Evolutionary conservation across 1,139 yeast species (phyloP).

Genomic region (Pichia sp.): DNA sequence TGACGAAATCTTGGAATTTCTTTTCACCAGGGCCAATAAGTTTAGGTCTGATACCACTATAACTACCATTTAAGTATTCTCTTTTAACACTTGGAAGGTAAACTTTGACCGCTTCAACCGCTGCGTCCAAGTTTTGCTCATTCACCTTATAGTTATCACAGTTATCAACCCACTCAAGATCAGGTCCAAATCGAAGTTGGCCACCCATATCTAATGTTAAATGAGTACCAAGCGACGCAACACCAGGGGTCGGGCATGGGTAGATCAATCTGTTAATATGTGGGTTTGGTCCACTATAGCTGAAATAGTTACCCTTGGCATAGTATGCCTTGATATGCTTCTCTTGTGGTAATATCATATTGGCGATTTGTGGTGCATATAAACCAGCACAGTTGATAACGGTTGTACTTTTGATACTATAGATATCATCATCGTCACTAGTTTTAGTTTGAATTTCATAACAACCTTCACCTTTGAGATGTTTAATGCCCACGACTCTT

Average conservation of each 20-base stretch:
- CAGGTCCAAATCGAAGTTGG: conserved; percentile 83
- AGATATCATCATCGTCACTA: conserved; percentile 34
- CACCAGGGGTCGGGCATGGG: conserved; percentile 66
- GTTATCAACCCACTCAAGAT: conserved; percentile 71
- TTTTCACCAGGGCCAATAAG: conserved; percentile 44
- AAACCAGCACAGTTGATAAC: conserved; percentile 81
- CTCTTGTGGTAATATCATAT: conserved; percentile 63
- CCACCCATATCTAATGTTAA: conserved; percentile 83
- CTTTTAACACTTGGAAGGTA: conserved; percentile 61
- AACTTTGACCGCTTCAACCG: conserved; percentile 54
- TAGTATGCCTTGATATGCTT: conserved; percentile 52
- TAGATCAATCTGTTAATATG: conserved; percentile 52
- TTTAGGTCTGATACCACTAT: conserved; percentile 85
- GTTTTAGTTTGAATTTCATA: conserved; percentile 33
- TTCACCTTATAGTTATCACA: conserved; percentile 46
- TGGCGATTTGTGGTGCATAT: conserved; percentile 66
- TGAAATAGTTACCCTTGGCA: conserved; percentile 84
- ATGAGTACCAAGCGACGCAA: conserved; percentile 83
- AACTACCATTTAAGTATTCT: conserved; percentile 59
- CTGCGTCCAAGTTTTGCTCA: conserved; percentile 47
- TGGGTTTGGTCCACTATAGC: conserved; percentile 45
- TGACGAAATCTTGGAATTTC: conserved; percentile 69
- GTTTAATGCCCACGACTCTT: conserved; percentile 46
- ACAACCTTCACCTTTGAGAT: conserved; percentile 22
- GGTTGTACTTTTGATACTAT: conserved; percentile 50